Evolutionary conservation across 2,329 filamentous ascomycete species (phyloP), one percentile per base, ranked within the genome.

Genomic region (Phyllosticta citriasiana): DNA sequence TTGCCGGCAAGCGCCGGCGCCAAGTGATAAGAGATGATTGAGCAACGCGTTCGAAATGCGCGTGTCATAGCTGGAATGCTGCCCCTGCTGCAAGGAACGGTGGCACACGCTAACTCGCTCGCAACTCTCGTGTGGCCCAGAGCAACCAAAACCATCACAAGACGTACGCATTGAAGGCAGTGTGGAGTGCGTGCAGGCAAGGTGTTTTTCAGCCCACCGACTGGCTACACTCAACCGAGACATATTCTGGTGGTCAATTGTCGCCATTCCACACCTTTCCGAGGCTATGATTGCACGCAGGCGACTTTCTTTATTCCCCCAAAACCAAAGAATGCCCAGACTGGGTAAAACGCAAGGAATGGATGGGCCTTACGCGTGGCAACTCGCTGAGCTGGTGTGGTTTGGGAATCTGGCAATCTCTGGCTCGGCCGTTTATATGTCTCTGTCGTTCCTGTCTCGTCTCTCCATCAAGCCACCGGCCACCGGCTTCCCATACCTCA

Each of bases 261-360:
- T 53, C 24, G 53, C 24, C 53, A 26, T 25, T 52, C n/a, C 12
- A 22, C 54, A 35, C 26, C 33, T n/a, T 19, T 55, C 57, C 22
- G 52, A 55, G 58, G 53, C 35, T 40, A 22, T 55, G 53, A 50
- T 47, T 35, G 33, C 47, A 57, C 33, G 19, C 59, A 22, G 16
- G 33, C 54, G 54, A 57, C 55, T 54, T 57, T 40, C 59, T 47
- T 57, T 59, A 54, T 33, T 62, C 59, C 35, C 55, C 25, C 52
- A 53, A 27, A 47, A 51, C 55, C 60, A 64, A 68, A 65, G 69
- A 72, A 74, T 70, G 67, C 66, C 63, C 60, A 66, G 64, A 65
- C 24, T 69, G 64, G 55, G 57, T 60, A 59, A 51, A 53, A 64
- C 63, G 70, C 67, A 73, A 72, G 71, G 71, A 72, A 70, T 71